Conservation (phyloP, 1,139 yeast genomes). For the Yamadazyma oceani region DNA sequence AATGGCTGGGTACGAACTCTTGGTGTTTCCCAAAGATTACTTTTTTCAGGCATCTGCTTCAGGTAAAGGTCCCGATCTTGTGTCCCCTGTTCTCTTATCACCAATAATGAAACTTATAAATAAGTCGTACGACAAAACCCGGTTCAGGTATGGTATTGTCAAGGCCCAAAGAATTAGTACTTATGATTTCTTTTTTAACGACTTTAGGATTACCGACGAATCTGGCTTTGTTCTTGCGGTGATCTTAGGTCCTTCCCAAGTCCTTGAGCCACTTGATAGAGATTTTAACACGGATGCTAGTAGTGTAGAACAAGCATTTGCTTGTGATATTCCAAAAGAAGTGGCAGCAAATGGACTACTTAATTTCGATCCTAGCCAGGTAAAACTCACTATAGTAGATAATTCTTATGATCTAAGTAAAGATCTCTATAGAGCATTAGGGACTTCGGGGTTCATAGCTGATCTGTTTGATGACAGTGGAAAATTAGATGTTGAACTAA, state of each 20-base stretch:
- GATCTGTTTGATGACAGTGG: not conserved
- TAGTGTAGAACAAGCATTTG: slow-evolving; percentile 20
- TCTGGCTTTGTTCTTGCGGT: slow-evolving; percentile 24
- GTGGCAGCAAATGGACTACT: slow-evolving; percentile 5
- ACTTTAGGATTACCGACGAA: slow-evolving; percentile 22
- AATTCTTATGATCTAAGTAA: slow-evolving; percentile 20
- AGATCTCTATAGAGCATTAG: slow-evolving; percentile 30
- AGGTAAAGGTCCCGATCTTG: no score
- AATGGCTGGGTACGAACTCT: slow-evolving; percentile 2
- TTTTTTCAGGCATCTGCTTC: not conserved
- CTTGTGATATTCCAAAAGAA: slow-evolving; percentile 32
- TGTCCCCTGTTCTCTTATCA: slow-evolving; percentile 7
- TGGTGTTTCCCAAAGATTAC: slow-evolving; percentile 1
- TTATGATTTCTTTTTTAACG: slow-evolving; percentile 24
- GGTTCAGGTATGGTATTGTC: slow-evolving; percentile 44
- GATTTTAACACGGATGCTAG: slow-evolving; percentile 21
- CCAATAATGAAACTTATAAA: slow-evolving; percentile 27
- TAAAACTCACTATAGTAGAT: slow-evolving; percentile 1
- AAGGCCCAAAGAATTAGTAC: slow-evolving; percentile 41
- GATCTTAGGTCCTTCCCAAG: slow-evolving; percentile 28
- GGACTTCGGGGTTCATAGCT: slow-evolving; percentile 46
- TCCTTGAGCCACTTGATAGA: slow-evolving; percentile 20
- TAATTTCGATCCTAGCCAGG: slow-evolving; percentile 6
- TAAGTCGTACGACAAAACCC: slow-evolving; percentile 49
- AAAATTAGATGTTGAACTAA: slow-evolving; percentile 33